Evolutionary conservation across 495 filamentous ascomycete genomes (phyloP).

Genomic region (Aspergillus steynii): DNA sequence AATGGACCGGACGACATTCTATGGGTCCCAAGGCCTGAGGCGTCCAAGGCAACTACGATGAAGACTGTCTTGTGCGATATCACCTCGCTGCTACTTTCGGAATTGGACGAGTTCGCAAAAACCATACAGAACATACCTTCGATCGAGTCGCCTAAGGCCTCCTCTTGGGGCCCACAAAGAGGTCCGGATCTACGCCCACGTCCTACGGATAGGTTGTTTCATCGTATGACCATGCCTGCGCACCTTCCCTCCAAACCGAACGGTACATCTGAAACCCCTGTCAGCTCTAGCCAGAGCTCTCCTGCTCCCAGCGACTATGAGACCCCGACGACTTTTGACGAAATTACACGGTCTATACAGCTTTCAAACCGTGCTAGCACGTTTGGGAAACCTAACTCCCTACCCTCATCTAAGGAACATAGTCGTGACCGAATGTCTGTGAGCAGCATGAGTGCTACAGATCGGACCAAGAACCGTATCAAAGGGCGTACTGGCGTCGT

Average conservation of each 20-base stretch:
- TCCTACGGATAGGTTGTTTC: conserved; percentile 44
- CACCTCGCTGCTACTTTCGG: conserved; percentile 77
- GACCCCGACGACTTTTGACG: conserved; percentile 72
- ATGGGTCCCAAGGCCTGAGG: conserved; percentile 68
- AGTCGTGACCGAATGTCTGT: conserved; percentile 81
- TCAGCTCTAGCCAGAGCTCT: conserved; percentile 44
- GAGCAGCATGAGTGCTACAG: conserved; percentile 79
- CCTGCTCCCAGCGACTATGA: conserved; percentile 50
- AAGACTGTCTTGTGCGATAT: conserved; percentile 94
- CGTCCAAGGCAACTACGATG: conserved; percentile 82
- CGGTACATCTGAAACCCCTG: conserved; percentile 53
- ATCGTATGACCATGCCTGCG: conserved; percentile 81
- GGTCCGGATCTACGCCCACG: conserved; percentile 46
- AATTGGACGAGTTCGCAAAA: conserved; percentile 84
- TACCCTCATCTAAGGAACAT: conserved; percentile 44
- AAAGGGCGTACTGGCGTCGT: conserved; percentile 79
- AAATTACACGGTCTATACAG: conserved; percentile 58
- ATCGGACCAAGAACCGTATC: conserved; percentile 78
- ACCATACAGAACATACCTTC: conserved; percentile 76
- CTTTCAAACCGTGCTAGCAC: conserved; percentile 41
- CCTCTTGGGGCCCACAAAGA: conserved; percentile 47
- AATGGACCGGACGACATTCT: conserved; percentile 56
- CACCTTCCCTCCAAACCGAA: conserved; percentile 56
- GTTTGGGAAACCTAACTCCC: conserved; percentile 32
- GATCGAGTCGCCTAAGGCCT: conserved; percentile 71